A percentile compares a stretch with the other conserved stretches of the same genome.
Conservation (phyloP, 371 early-diverging fungal genomes). For the Mycotypha africana region DNA sequence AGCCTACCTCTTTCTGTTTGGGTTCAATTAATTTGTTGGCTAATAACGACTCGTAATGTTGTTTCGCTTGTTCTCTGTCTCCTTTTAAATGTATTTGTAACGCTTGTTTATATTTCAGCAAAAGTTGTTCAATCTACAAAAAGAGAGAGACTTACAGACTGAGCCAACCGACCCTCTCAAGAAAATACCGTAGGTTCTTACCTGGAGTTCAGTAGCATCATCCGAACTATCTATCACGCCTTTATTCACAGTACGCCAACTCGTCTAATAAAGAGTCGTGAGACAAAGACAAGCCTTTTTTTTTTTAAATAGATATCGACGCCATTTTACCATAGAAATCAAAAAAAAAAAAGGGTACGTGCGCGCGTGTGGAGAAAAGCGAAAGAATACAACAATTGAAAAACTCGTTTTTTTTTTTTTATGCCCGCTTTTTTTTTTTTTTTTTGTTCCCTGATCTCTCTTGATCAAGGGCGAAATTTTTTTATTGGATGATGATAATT, state of each 20-base stretch:
- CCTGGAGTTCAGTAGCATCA: conserved; percentile 32
- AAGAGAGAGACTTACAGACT: background rate
- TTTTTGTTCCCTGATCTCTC: too few relatives aligned
- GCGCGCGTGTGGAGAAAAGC: too few relatives aligned
- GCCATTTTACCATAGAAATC: too few relatives aligned
- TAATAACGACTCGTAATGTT: conserved; percentile 38
- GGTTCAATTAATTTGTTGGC: conserved; percentile 39
- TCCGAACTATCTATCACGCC: conserved; percentile 14
- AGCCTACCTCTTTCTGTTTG: conserved; percentile 22
- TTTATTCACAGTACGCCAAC: conserved; percentile 32
- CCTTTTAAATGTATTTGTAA: conserved; percentile 46
- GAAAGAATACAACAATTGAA: too few relatives aligned
- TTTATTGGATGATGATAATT: too few relatives aligned
- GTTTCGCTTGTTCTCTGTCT: conserved; percentile 31
- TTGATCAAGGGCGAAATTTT: too few relatives aligned
- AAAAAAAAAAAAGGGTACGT: too few relatives aligned
- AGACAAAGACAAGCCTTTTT: too few relatives aligned
- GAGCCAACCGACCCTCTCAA: background rate
- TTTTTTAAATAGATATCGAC: too few relatives aligned
- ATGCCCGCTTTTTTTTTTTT: too few relatives aligned
- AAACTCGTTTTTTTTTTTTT: too few relatives aligned
- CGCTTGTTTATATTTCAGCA: conserved; percentile 44
- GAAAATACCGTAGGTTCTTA: background rate
- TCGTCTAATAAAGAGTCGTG: too few relatives aligned
- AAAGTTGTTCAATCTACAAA: conserved; percentile 42